These are phyloP conservation scores for Coemansia sp. DNA, from an alignment of 192 early-diverging fungal genomes.

Conservation along the genomic window DNA sequence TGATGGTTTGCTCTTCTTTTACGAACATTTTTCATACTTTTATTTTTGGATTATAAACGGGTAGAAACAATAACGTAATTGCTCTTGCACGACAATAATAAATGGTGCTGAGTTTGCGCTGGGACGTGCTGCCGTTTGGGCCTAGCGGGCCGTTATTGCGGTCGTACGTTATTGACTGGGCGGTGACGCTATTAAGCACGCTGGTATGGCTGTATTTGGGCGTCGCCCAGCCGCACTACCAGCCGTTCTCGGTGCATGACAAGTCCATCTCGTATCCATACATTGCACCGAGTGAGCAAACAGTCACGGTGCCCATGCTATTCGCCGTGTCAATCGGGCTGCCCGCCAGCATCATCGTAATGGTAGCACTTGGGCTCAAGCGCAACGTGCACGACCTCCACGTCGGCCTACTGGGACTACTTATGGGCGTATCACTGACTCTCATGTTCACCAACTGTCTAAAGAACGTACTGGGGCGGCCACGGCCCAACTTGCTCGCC, in stretches of 20 bases:
- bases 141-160: conserved; percentile 13
- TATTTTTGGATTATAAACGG: too few species aligned
- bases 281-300: conserved; percentile 39
- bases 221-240: conserved; percentile 62
- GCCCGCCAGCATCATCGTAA: conserved; percentile 22
- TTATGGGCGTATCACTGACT: conserved; percentile 55
- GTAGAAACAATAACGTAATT: too few species aligned
- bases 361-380: conserved; percentile 21
- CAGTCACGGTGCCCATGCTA: conserved; percentile 44
- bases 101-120: not conserved
- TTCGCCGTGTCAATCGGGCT: conserved; percentile 32
- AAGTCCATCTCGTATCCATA: conserved; percentile 64
- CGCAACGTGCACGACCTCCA: conserved; percentile 53
- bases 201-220: conserved; percentile 62
- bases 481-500: conserved; percentile 67
- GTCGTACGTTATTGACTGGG: conserved; percentile 56
- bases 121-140: not conserved
- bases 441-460: conserved; percentile 55
- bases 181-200: conserved; percentile 58
- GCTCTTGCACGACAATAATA: too few species aligned
- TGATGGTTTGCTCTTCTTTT: too few species aligned
- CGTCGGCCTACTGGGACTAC: conserved; percentile 49
- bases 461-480: conserved; percentile 61
- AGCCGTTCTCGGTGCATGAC: conserved; percentile 70
- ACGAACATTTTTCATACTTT: too few species aligned